Evolutionary conservation across 1,139 yeast species (phyloP).

Genomic region (Wickerhamiella infanticola): DNA sequence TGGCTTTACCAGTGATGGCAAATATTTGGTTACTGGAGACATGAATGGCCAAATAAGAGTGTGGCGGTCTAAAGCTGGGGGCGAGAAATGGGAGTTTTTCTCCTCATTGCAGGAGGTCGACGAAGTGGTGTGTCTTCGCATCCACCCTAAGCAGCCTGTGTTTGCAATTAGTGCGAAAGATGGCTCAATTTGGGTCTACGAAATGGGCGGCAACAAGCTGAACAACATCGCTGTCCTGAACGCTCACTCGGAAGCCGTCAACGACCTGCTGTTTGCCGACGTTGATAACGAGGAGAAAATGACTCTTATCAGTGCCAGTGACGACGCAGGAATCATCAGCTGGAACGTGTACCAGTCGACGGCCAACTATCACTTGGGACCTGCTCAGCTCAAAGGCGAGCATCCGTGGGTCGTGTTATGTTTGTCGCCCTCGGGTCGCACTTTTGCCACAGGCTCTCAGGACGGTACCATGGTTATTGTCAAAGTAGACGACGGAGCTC

Average conservation of each 20-base stretch:
- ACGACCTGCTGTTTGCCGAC: conserved; percentile 54
- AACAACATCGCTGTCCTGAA: conserved; percentile 66
- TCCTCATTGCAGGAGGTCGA: conserved; percentile 75
- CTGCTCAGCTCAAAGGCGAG: conserved; percentile 45
- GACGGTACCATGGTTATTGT: conserved; percentile 72
- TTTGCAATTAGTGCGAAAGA: conserved; percentile 92
- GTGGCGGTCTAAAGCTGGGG: conserved; percentile 55
- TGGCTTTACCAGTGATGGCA: conserved; percentile 71
- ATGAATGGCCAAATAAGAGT: conserved; percentile 81
- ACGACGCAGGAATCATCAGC: conserved; percentile 70
- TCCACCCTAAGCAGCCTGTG: conserved; percentile 52
- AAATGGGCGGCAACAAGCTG: conserved; percentile 37
- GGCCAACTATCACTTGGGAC: conserved; percentile 40
- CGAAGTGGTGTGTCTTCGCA: conserved; percentile 61
- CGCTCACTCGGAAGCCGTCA: conserved; percentile 61
- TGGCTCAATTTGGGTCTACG: conserved; percentile 92
- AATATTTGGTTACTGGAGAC: conserved; percentile 72
- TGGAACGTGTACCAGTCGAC: conserved; percentile 83
- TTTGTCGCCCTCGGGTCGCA: conserved; percentile 32
- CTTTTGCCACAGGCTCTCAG: conserved; percentile 59
- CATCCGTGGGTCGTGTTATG: conserved; percentile 80
- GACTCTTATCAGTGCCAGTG: conserved; percentile 62
- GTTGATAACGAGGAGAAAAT: conserved; percentile 44
- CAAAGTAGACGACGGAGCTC: conserved; percentile 56
- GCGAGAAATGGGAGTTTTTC: conserved; percentile 63